Conservation (phyloP, 192 early-diverging fungal genomes). For the Allomyces macrogynus region DNA sequence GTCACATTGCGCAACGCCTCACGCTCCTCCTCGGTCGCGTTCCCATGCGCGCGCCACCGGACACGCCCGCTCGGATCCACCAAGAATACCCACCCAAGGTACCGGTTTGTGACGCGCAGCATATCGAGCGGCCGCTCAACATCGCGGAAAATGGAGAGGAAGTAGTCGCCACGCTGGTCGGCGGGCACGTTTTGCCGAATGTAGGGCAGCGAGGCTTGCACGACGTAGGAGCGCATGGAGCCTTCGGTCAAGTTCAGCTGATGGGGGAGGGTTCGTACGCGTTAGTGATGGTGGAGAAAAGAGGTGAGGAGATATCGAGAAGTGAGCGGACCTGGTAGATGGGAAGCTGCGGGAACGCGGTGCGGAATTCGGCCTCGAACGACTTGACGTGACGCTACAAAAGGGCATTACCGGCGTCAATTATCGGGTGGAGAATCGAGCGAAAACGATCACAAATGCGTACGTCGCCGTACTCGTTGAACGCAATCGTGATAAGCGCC, state of each 20-base stretch:
- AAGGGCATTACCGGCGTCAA: neutral
- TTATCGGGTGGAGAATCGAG: neutral
- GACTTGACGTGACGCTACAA: neutral
- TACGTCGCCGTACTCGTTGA: neutral
- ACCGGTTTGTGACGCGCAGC: neutral
- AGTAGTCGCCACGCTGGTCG: neutral
- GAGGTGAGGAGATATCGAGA: neutral
- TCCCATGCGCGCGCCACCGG: neutral
- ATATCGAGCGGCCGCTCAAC: neutral
- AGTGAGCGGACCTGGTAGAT: neutral
- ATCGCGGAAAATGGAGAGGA: neutral
- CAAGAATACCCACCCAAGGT: neutral
- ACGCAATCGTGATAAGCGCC: neutral
- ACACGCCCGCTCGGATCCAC: neutral
- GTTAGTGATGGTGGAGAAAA: neutral
- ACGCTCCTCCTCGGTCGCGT: neutral
- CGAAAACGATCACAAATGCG: neutral
- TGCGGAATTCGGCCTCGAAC: neutral
- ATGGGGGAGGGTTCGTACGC: neutral
- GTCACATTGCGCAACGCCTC: neutral
- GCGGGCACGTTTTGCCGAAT: neutral
- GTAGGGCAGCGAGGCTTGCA: neutral
- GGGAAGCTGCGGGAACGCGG: neutral
- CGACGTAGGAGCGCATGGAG: neutral
- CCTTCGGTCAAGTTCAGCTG: neutral